A percentile compares a stretch with the other conserved stretches of the same genome.
phyloP scores from a whole-genome alignment of 2,329 filamentous ascomycete genomes.

The Phialophora macrospora region DNA sequence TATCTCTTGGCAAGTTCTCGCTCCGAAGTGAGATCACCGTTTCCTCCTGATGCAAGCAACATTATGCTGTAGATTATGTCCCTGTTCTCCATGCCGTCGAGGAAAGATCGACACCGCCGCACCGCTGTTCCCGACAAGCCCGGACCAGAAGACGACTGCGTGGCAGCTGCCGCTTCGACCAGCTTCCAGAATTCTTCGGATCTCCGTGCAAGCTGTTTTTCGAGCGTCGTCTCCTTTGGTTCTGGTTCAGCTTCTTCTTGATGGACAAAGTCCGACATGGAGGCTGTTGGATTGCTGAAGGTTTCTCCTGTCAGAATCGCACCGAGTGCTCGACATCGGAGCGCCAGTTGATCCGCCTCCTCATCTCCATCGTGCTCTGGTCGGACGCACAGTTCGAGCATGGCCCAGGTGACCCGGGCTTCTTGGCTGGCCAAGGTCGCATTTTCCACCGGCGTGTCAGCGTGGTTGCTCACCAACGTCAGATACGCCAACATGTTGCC shows the following conservation, averaged over 20 bases:
- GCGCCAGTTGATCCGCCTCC: conserved; percentile 42
- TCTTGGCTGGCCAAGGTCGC: conserved; percentile 41
- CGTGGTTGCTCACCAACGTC: conserved; percentile 41
- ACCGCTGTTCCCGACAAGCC: conserved; percentile 26
- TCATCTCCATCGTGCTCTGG: conserved; percentile 36
- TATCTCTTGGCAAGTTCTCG: conserved; percentile 35
- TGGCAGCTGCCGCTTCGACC: conserved; percentile 72
- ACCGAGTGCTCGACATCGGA: conserved; percentile 35
- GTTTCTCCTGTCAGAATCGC: conserved; percentile 37
- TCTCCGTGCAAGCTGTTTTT: conserved; percentile 61
- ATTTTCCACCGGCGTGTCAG: conserved; percentile 30
- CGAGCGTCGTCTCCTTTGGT: conserved; percentile 43
- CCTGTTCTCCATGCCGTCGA: conserved; percentile 82
- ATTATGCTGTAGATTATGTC: conserved; percentile 85
- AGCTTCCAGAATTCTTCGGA: conserved; percentile 83
- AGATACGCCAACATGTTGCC: conserved; percentile 71
- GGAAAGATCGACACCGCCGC: conserved; percentile 49
- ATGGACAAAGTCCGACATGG: conserved; percentile 39
- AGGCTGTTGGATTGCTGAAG: conserved; percentile 33
- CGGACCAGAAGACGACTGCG: conserved; percentile 52
- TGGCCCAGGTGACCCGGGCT: conserved; percentile 61
- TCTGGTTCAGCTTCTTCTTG: conserved; percentile 37
- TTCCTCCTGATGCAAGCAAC: conserved; percentile 32
- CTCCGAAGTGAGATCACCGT: conserved; percentile 34
- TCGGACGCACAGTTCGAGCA: conserved; percentile 60